Evolutionary conservation across 2,329 filamentous ascomycete species (phyloP), one percentile per base, ranked within the genome.

Genomic region (Tetracladium maxilliforme): DNA sequence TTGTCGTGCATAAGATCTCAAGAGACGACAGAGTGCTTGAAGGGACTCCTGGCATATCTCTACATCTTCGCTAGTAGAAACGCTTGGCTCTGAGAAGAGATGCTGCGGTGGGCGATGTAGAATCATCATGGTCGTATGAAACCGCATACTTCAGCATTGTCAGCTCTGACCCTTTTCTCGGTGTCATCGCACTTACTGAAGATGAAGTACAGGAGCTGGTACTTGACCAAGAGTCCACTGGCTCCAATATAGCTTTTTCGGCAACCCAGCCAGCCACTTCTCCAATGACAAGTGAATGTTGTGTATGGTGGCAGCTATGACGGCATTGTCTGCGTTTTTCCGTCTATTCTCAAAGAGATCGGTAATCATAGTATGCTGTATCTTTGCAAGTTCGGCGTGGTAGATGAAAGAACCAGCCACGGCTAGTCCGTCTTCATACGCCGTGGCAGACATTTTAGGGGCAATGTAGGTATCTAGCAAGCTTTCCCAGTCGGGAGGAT

Each of bases 41-140:
- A 63, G 39, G 2, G 58, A 62, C 28, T 58, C 51, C 33, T 61
- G 61, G 40, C 59, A 64, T 8, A 59, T 58, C 27, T 61, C 50
- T 6, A 64, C 50, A 19, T 60, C 57, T 29, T 61, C 54, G 16
- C 49, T 52, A 5, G 45, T 45, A 4, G 47, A 41, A 9, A 56
- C 47, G 2, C 43, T 49, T 2, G 46, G 44, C 18, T 52, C 51
- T 29, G 48, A 43, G 20, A 60, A 50, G 19, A 54, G 42, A 24
- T 58, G 51, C 4, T 47, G 51, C 2, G 58, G 57, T 3, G 59
- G 59, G 1, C 59, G 51, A 30, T 63, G 58, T 4, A 64, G 49
- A 24, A 64, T 60, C 12, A 61, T 61, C 56, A 63, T 60, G 23
- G 52, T 49, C 1, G 58, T 61, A 29, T 63, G 58, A 32, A 61